phyloP scores from a whole-genome alignment of 176 grass and related monocot species.

The Avena eriantha region DNA sequence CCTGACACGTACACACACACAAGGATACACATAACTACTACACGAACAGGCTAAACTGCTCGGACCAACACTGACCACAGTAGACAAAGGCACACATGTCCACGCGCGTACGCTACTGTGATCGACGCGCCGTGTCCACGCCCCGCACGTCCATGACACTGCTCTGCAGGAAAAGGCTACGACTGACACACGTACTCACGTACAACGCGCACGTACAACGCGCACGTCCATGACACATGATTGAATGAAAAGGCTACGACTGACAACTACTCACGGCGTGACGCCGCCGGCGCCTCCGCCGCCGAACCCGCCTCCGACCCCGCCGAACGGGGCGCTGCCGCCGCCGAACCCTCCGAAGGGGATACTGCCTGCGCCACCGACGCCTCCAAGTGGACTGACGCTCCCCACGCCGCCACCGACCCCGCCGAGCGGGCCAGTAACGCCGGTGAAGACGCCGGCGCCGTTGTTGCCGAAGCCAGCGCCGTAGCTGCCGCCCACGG shows the following conservation, averaged over 20 bases:
- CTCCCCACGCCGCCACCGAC: slow-evolving; percentile 31
- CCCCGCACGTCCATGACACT: neutral
- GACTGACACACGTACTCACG: too few species aligned
- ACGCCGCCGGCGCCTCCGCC: slow-evolving; percentile 32
- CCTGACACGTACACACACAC: neutral
- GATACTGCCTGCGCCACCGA: slow-evolving; percentile 10
- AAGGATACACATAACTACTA: neutral
- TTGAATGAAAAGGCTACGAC: neutral
- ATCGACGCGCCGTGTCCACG: neutral
- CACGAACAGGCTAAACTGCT: neutral
- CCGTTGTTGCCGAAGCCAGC: slow-evolving; percentile 73
- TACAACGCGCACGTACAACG: neutral
- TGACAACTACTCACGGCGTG: slow-evolving; percentile 27
- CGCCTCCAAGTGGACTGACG: slow-evolving; percentile 27
- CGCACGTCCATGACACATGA: neutral
- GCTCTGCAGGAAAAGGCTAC: too few species aligned
- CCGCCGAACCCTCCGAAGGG: slow-evolving; percentile 33
- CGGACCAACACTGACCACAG: too few species aligned
- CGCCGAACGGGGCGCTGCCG: slow-evolving; percentile 27
- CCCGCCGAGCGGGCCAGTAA: slow-evolving; percentile 57
- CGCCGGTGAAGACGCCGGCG: slow-evolving; percentile 58
- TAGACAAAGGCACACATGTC: neutral
- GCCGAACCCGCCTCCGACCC: slow-evolving; percentile 35
- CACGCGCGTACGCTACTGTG: too few species aligned
- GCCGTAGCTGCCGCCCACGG: slow-evolving; percentile 48